These are phyloP conservation scores for Polyplosphaeria fusca DNA, from an alignment of 495 filamentous ascomycete genomes.

Conservation along the genomic window DNA sequence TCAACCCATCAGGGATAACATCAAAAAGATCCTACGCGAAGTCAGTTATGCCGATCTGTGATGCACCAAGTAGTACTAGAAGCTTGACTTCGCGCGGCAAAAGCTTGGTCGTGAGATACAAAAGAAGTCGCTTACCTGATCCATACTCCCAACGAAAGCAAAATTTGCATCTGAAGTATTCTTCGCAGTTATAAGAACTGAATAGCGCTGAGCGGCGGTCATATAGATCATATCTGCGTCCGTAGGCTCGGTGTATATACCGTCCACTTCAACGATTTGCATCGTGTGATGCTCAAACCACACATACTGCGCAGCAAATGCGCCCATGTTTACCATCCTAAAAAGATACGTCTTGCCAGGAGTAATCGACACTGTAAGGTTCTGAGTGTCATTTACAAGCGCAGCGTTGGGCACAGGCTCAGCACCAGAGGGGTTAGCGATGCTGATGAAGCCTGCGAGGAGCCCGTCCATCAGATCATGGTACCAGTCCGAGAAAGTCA, in stretches of 20 bases:
- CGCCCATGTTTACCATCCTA: slow-evolving; percentile 66
- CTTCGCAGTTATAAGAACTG: slow-evolving; percentile 61
- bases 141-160: slow-evolving; percentile 66
- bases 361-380: slow-evolving; percentile 56
- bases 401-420: slow-evolving; percentile 55
- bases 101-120: slow-evolving; percentile 2
- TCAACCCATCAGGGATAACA: slow-evolving; percentile 57
- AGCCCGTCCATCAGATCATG: slow-evolving; percentile 45
- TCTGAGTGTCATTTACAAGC: slow-evolving; percentile 57
- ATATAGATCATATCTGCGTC: slow-evolving; percentile 59
- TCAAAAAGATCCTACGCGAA: slow-evolving; percentile 63
- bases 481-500: slow-evolving; percentile 36
- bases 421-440: slow-evolving; percentile 52
- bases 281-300: slow-evolving; percentile 55
- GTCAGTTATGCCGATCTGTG: background rate
- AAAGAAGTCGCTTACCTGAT: slow-evolving; percentile 41
- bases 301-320: slow-evolving; percentile 43
- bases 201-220: slow-evolving; percentile 67
- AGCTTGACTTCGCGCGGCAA: background rate
- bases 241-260: slow-evolving; percentile 60
- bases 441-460: slow-evolving; percentile 46
- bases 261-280: slow-evolving; percentile 70
- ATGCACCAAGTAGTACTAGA: background rate
- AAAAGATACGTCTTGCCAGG: slow-evolving; percentile 79
- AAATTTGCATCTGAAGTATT: slow-evolving; percentile 55